Evolutionary conservation across 345 rosid genomes (phyloP), one percentile per base, ranked within the genome.

Genomic region (Salix purpurea): DNA sequence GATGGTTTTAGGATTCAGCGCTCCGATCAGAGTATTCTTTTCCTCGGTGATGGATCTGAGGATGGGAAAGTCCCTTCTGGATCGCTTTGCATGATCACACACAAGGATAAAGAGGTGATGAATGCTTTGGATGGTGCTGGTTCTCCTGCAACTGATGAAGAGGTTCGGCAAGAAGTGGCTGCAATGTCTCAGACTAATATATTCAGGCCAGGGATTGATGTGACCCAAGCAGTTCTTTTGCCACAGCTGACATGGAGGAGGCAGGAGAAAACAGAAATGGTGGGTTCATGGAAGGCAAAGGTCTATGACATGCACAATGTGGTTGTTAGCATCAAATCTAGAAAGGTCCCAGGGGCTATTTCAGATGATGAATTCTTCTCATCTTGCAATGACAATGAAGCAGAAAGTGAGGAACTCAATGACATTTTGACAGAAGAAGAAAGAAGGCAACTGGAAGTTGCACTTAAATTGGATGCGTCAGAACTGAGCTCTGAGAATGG

Each of bases 301-400:
- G 96, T 96, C 60, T 96, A 96, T 81, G 99, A 96, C 69, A 93
- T 96, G 99, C 92, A 93, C 78, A 96, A 92, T 87, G 99, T 96
- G 48, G 92, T 92, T 74, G 97, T 96, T 76, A 92, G 97, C 83
- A 90, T 96, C 54, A 93, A 93, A 86, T 93, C 99, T 44, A 88
- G 98, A 78, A 85, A 84, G 75, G 96, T 96, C 74, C 99, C 98
- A 4, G 96, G 99, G 76, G 89, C 99, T 23, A 92, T 96, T 94
- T 87, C 83, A n/a, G 97, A 93, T 77, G 99, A 94, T 62, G 97
- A 95, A 84, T 85, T 91, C 78, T 89, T 91, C 80, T 81, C 94
- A n/a, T 75, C 89, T 40, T 86, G 88, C 83, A 91, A 95, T 67
- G 91, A 79, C 74, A 90, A 91, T 70, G 99, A 94, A 76, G 73